A percentile compares a stretch with the other conserved stretches of the same genome.
phyloP scores from a whole-genome alignment of 2,329 filamentous ascomycete species.

The Diaporthe ampelina region DNA sequence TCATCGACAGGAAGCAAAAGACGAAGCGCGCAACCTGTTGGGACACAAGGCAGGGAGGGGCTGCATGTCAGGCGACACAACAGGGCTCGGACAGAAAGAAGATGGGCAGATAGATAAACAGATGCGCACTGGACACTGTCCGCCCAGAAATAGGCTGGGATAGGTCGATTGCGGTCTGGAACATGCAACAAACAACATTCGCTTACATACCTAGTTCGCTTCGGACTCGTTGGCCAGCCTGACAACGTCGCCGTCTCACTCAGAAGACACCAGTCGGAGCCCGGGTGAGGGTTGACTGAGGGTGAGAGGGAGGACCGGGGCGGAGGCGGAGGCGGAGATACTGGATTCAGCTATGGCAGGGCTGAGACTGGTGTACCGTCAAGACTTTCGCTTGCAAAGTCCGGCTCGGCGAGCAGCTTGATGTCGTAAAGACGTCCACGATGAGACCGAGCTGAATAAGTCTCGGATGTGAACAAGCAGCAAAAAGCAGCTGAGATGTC shows the following conservation, averaged over 20 bases:
- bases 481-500: slow-evolving; percentile 12
- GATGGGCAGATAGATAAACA: slow-evolving; percentile 1
- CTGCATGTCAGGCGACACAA: slow-evolving; percentile 32
- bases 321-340: too few relatives aligned
- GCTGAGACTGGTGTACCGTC: slow-evolving; percentile 14
- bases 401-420: background rate
- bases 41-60: background rate
- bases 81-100: slow-evolving; percentile 2
- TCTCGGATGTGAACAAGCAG: background rate
- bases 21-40: background rate
- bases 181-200: slow-evolving; percentile 14
- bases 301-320: background rate
- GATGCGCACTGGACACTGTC: background rate
- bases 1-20: background rate
- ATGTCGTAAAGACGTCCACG: background rate
- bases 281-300: background rate
- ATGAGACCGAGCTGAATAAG: slow-evolving; percentile 3
- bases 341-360: background rate
- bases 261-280: slow-evolving; percentile 9
- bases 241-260: slow-evolving; percentile 4
- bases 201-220: slow-evolving; percentile 31
- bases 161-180: slow-evolving; percentile 2
- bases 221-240: slow-evolving; percentile 21
- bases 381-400: background rate
- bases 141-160: slow-evolving; percentile 1